phyloP scores from a whole-genome alignment of 2,329 filamentous ascomycete species.

The Colletotrichum brevisporum region DNA sequence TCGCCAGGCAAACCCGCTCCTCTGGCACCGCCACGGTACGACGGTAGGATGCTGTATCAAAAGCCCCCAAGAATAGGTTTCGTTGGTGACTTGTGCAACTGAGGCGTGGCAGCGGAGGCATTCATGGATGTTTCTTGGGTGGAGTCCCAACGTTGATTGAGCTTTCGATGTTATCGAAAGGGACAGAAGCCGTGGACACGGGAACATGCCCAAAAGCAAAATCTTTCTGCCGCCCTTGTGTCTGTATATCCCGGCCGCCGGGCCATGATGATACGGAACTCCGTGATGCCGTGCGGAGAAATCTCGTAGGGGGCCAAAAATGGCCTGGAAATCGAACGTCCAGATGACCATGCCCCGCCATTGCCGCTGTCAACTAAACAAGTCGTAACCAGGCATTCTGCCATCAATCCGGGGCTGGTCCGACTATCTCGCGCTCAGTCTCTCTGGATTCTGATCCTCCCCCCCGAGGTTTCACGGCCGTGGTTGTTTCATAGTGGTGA shows the following conservation, averaged over 20 bases:
- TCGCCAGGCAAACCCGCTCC: background rate
- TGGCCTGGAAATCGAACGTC: constrained; percentile 13
- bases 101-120: background rate
- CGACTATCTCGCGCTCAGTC: background rate
- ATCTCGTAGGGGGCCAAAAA: background rate
- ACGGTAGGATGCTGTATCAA: background rate
- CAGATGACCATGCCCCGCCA: background rate
- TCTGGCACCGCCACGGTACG: background rate
- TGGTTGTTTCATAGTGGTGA: constrained; percentile 30
- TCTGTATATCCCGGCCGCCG: background rate
- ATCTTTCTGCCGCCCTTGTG: background rate
- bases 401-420: background rate
- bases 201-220: background rate
- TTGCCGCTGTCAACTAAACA: background rate
- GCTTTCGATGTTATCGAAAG: background rate
- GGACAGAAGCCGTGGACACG: background rate
- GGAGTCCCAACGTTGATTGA: background rate
- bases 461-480: constrained; percentile 23
- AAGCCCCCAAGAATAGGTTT: background rate
- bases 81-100: background rate
- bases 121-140: background rate
- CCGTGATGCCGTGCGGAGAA: constrained; percentile 9
- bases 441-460: background rate
- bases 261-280: background rate
- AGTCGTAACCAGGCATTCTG: background rate